Conservation (phyloP, 225 moss, liverwort and hornwort species). For the Marchantia paleacea region DNA sequence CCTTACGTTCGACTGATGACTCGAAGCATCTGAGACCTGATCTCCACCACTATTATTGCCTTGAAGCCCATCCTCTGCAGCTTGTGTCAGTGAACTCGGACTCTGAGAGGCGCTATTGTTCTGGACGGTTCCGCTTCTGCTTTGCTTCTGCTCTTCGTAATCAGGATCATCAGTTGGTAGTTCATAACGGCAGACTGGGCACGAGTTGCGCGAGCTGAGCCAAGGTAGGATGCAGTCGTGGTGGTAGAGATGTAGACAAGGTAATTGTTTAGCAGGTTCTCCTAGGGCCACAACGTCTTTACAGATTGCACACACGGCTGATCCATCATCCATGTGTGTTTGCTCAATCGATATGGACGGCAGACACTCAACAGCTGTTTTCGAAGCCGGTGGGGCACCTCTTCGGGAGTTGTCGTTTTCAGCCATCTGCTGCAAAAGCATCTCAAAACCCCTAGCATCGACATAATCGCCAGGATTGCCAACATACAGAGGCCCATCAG, state of each 20-base stretch:
- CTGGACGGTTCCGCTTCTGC: conserved; percentile 25
- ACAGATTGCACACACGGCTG: conserved; percentile 55
- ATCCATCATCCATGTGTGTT: conserved; percentile 49
- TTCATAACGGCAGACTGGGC: conserved; percentile 60
- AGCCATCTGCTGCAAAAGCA: conserved; percentile 58
- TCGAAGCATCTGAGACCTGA: conserved; percentile 25
- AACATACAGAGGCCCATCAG: conserved; percentile 48
- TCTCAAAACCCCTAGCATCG: conserved; percentile 57
- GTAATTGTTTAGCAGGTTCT: conserved; percentile 52
- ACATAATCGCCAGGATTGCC: conserved; percentile 62
- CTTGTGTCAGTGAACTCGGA: conserved; percentile 28
- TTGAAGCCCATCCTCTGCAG: conserved; percentile 28
- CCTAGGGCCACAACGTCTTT: conserved; percentile 53
- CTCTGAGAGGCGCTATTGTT: conserved; percentile 27
- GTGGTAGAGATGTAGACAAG: conserved; percentile 56
- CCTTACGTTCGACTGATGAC: conserved; percentile 24
- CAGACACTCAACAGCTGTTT: conserved; percentile 40
- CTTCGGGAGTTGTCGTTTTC: conserved; percentile 53
- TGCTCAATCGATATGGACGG: conserved; percentile 46
- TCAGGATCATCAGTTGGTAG: conserved; percentile 60
- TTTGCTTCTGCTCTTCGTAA: conserved; percentile 53
- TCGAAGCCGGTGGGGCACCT: conserved; percentile 57
- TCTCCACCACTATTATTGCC: conserved; percentile 26
- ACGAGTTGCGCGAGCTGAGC: conserved; percentile 51
- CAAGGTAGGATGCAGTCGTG: conserved; percentile 56